Percentiles rank a stretch among this genome's conserved stretches.
These are phyloP conservation scores for Byssothecium circinans DNA, from an alignment of 2,329 filamentous ascomycete genomes.

Conservation along the genomic window DNA sequence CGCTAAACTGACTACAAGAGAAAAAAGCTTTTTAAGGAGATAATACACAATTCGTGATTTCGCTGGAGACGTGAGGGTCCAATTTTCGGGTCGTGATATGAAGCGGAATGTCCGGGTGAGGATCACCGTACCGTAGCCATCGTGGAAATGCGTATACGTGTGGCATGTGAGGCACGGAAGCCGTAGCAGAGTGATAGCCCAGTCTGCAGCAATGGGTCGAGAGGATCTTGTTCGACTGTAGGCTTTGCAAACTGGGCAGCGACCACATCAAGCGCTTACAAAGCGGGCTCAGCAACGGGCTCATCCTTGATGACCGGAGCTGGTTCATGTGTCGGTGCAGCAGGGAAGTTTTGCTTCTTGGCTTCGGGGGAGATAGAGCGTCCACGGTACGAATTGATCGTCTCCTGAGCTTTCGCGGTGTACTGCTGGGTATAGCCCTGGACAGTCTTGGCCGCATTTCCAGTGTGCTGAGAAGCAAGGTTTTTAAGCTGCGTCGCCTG, in stretches of 20 bases:
- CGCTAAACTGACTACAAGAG: conserved; percentile 25
- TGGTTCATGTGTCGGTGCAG: conserved; percentile 30
- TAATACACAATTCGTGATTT: conserved; percentile 22
- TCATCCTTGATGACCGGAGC: conserved; percentile 13
- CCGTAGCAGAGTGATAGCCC: background rate
- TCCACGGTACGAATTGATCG: conserved; percentile 44
- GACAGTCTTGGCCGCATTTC: conserved; percentile 59
- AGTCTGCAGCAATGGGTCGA: background rate
- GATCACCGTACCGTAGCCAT: conserved; percentile 26
- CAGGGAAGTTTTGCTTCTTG: conserved; percentile 37
- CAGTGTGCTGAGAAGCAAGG: conserved; percentile 62
- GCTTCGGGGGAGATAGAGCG: conserved; percentile 42
- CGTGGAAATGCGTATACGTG: conserved; percentile 10
- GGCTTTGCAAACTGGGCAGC: background rate
- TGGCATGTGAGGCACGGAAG: background rate
- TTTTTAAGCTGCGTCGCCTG: conserved; percentile 64
- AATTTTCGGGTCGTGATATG: conserved; percentile 33
- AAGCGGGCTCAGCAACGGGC: conserved; percentile 30
- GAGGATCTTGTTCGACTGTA: background rate
- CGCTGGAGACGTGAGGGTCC: conserved; percentile 12
- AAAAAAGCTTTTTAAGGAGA: conserved; percentile 32
- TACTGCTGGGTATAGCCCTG: conserved; percentile 63
- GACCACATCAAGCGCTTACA: conserved; percentile 17
- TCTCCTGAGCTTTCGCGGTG: conserved; percentile 61
- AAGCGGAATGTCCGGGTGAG: conserved; percentile 18